Percentiles rank a stretch among this genome's conserved stretches.
These are phyloP conservation scores for Bruguiera parviflora DNA, from an alignment of 345 rosid genomes.

Conservation along the genomic window DNA sequence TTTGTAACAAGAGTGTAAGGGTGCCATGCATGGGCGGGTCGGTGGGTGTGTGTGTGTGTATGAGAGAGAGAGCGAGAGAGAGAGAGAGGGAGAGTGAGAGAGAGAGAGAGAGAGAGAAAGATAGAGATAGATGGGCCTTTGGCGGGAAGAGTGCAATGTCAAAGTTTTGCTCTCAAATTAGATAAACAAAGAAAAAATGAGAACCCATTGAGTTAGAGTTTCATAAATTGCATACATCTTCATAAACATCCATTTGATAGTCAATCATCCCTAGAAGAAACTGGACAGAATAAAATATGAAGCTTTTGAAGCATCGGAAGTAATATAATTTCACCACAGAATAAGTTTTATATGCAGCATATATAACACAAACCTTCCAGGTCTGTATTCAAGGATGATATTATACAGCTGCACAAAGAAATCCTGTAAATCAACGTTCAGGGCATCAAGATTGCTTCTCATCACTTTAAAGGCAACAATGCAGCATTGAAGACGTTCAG, in stretches of 20 bases:
- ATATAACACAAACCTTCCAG: slow-evolving; percentile 71
- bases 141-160: too few species aligned
- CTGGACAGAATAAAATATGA: too few species aligned
- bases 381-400: slow-evolving; percentile 79
- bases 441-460: slow-evolving; percentile 90
- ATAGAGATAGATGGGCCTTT: background rate
- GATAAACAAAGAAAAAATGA: too few species aligned
- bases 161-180: too few species aligned
- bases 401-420: slow-evolving; percentile 89
- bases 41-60: background rate
- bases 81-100: too few species aligned
- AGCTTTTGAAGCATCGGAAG: too few species aligned
- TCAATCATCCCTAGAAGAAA: too few species aligned
- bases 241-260: too few species aligned
- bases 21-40: background rate
- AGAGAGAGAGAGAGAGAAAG: background rate
- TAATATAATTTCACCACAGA: too few species aligned
- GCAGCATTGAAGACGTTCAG: slow-evolving; percentile 86
- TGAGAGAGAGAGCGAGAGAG: too few species aligned
- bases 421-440: slow-evolving; percentile 91
- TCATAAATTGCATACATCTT: too few species aligned
- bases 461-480: slow-evolving; percentile 91
- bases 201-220: too few species aligned
- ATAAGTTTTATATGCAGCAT: background rate
- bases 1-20: background rate